A percentile compares a stretch with the other conserved stretches of the same genome.
Conservation (phyloP, 1,284 basidiomycete genomes). For the Pholiota adiposa region DNA sequence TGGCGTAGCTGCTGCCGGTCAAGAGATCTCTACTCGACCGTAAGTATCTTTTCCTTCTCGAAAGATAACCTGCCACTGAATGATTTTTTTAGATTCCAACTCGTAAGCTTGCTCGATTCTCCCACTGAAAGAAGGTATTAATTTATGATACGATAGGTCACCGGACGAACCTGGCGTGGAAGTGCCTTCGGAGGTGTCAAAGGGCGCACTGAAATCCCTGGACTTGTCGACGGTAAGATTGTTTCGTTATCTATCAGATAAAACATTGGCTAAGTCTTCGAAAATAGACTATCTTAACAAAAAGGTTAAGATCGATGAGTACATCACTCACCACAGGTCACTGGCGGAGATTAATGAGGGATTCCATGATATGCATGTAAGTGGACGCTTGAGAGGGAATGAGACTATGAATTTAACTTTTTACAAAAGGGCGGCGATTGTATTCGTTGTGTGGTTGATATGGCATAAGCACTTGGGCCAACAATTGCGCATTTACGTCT, state of each 20-base stretch:
- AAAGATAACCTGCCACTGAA: neutral
- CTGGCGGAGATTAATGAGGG: constrained; percentile 87
- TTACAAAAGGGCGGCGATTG: constrained; percentile 84
- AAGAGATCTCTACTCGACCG: constrained; percentile 97
- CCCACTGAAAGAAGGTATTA: neutral
- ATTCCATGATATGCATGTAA: constrained; percentile 94
- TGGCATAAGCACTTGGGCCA: constrained; percentile 42
- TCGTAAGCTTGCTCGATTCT: constrained; percentile 36
- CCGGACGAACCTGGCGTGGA: constrained; percentile 96
- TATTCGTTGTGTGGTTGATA: constrained; percentile 90
- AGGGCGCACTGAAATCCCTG: constrained; percentile 92
- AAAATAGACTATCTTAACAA: constrained; percentile 71
- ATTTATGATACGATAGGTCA: constrained; percentile 49
- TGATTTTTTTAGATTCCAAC: constrained; percentile 64
- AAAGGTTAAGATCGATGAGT: constrained; percentile 86
- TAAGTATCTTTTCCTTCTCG: constrained; percentile 47
- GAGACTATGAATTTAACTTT: neutral
- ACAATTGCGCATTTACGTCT: too few relatives aligned
- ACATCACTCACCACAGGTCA: constrained; percentile 81
- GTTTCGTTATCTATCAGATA: neutral
- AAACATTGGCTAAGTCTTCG: neutral
- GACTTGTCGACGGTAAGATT: constrained; percentile 75
- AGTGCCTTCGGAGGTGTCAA: constrained; percentile 98
- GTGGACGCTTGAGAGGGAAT: constrained; percentile 33
- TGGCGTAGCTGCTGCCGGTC: constrained; percentile 94